Percentiles rank a stretch among this genome's conserved stretches.
Evolutionary conservation across 352 stramenopile species (phyloP).

Genomic region (Pythium pyrilobum): DNA sequence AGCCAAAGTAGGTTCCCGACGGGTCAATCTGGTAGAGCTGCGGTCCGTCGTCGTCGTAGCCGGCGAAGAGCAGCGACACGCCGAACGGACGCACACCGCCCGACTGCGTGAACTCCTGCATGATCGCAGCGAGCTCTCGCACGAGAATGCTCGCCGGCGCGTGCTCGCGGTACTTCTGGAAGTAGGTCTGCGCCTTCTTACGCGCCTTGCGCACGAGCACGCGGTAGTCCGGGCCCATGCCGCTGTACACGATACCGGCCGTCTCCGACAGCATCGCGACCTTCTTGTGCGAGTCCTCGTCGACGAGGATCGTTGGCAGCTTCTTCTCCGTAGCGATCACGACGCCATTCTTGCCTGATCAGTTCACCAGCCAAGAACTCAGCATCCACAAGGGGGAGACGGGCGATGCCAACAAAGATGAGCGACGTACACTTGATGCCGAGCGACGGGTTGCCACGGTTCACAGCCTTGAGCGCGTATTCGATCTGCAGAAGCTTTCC

Average conservation of each 20-base stretch:
- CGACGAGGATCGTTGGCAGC: constrained; percentile 93
- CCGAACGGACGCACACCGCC: constrained; percentile 98
- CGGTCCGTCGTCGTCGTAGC: constrained; percentile 96
- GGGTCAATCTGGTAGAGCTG: constrained; percentile 99
- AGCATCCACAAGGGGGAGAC: neutral
- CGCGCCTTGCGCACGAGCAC: constrained; percentile 95
- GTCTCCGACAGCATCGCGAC: constrained; percentile 92
- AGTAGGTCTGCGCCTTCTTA: constrained; percentile 96
- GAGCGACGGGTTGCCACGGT: constrained; percentile 95
- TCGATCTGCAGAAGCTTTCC: constrained; percentile 99
- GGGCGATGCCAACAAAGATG: neutral
- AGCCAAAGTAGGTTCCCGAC: constrained; percentile 98
- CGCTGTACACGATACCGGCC: constrained; percentile 95
- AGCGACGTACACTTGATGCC: constrained; percentile 91
- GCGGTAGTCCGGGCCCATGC: constrained; percentile 98
- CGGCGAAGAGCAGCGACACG: constrained; percentile 97
- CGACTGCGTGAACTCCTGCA: constrained; percentile 99
- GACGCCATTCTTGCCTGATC: constrained; percentile 96
- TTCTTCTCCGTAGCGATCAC: constrained; percentile 99
- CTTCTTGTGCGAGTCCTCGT: constrained; percentile 95
- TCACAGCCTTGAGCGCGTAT: constrained; percentile 98
- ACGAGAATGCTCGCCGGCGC: constrained; percentile 96
- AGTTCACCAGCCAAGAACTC: neutral
- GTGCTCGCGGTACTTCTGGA: constrained; percentile 91
- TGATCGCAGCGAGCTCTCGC: constrained; percentile 94